Conservation (phyloP, 345 rosid species). For the Camelina neglecta region DNA sequence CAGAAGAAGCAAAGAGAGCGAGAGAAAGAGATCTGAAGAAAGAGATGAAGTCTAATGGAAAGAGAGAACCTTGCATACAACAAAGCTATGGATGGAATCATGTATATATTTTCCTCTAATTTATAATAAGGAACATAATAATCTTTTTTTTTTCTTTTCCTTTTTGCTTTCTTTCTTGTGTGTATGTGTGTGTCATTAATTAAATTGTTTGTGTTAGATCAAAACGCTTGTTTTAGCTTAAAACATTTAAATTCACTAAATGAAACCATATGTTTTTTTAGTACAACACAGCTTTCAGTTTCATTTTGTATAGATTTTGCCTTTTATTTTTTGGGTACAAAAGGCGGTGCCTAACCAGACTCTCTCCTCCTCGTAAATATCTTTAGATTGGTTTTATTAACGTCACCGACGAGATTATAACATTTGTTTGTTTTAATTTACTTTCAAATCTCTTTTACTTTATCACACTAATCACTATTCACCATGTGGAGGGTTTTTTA, state of each 20-base stretch:
- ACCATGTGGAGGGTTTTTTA: not conserved
- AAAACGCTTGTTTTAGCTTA: conserved; percentile 7
- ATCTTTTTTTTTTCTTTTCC: not conserved
- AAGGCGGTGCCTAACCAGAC: conserved; percentile 37
- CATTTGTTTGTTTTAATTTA: not conserved
- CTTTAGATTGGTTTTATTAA: conserved; percentile 17
- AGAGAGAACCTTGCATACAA: conserved; percentile 32
- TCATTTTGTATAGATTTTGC: conserved; percentile 6
- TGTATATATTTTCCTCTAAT: not conserved
- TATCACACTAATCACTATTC: not conserved
- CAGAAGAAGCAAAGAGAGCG: conserved; percentile 20
- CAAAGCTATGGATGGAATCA: conserved; percentile 23
- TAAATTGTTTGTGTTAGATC: conserved; percentile 6
- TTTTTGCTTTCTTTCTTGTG: too few relatives aligned
- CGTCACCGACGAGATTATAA: conserved; percentile 24
- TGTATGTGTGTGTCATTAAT: not conserved
- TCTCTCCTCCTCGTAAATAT: conserved; percentile 25
- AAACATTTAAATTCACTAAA: not conserved
- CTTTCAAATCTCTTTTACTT: conserved; percentile 6
- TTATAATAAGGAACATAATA: not conserved
- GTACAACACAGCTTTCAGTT: conserved; percentile 22
- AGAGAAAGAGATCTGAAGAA: conserved; percentile 34
- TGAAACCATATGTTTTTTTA: not conserved
- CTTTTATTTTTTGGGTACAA: conserved; percentile 23
- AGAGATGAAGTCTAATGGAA: conserved; percentile 10